Conservation (phyloP, 352 stramenopile genomes). For the Phytophthora crassamura region DNA sequence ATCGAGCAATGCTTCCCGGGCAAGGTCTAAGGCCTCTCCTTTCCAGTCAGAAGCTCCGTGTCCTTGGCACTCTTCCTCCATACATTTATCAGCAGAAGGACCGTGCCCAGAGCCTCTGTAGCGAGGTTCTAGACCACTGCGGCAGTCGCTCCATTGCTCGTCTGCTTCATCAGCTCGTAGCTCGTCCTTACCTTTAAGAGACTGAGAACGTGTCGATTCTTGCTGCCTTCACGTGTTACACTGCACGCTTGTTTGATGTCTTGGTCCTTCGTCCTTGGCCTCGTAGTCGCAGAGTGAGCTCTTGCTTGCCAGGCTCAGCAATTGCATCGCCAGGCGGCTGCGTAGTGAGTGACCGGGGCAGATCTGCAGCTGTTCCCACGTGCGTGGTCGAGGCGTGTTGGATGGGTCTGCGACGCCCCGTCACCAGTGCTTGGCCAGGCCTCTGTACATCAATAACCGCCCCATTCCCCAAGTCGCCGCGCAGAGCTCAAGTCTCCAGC, state of each 20-base stretch:
- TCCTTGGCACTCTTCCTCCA: neutral
- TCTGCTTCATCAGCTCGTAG: neutral
- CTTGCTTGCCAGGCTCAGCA: neutral
- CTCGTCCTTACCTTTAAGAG: conserved; percentile 13
- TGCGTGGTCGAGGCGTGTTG: conserved; percentile 14
- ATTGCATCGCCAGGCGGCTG: neutral
- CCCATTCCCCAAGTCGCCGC: conserved; percentile 31
- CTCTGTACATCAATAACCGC: neutral
- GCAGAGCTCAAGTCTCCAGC: conserved; percentile 21
- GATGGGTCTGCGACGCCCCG: conserved; percentile 12
- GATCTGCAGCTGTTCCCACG: conserved; percentile 29
- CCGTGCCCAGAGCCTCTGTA: conserved; percentile 7
- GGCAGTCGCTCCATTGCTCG: neutral
- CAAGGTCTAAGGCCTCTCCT: conserved; percentile 18
- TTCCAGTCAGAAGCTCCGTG: too few species aligned
- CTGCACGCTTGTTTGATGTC: too few species aligned
- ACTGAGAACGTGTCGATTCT: conserved; percentile 1
- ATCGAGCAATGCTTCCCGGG: conserved; percentile 77
- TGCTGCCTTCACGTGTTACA: conserved; percentile 1
- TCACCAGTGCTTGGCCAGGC: neutral
- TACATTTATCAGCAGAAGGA: conserved; percentile 20
- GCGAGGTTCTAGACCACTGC: neutral
- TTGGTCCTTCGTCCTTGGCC: neutral
- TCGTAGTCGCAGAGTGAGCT: conserved; percentile 1
- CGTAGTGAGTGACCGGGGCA: conserved; percentile 12